Conservation (phyloP, 2,329 filamentous ascomycete species). For the Colletotrichum australisinense region DNA sequence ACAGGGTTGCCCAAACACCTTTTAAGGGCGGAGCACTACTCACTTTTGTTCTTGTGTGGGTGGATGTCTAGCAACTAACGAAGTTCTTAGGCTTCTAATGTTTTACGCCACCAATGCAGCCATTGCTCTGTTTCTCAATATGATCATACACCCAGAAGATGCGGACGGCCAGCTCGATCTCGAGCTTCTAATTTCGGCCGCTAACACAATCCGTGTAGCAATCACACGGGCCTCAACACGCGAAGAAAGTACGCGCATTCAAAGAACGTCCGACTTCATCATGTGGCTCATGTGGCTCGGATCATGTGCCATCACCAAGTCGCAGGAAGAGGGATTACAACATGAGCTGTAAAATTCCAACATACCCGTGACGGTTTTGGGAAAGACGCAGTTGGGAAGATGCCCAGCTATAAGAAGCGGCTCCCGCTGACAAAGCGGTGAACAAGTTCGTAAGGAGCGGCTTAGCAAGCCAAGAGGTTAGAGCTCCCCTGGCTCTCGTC, state of each 20-base stretch:
- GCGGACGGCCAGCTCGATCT: background rate
- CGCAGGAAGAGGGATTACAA: background rate
- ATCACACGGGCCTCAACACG: background rate
- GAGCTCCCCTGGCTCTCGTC: background rate
- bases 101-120: constrained; percentile 33
- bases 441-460: background rate
- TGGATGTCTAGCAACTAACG: background rate
- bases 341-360: rapidly evolving
- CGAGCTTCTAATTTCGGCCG: constrained; percentile 10
- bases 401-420: background rate
- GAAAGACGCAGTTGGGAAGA: too few species aligned
- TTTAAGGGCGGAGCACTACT: too few species aligned
- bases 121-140: constrained; percentile 36
- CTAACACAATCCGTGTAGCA: background rate
- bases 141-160: constrained; percentile 33
- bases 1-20: too few species aligned
- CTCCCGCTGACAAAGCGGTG: background rate
- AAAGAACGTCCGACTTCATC: background rate
- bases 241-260: background rate
- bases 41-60: too few species aligned
- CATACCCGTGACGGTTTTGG: too few species aligned
- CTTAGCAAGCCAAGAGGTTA: background rate
- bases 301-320: constrained; percentile 3
- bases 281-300: constrained; percentile 19
- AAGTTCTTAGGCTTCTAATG: constrained; percentile 7